These are phyloP conservation scores for Tricholoma matsutake DNA, from an alignment of 768 basidiomycete species.

Conservation along the genomic window DNA sequence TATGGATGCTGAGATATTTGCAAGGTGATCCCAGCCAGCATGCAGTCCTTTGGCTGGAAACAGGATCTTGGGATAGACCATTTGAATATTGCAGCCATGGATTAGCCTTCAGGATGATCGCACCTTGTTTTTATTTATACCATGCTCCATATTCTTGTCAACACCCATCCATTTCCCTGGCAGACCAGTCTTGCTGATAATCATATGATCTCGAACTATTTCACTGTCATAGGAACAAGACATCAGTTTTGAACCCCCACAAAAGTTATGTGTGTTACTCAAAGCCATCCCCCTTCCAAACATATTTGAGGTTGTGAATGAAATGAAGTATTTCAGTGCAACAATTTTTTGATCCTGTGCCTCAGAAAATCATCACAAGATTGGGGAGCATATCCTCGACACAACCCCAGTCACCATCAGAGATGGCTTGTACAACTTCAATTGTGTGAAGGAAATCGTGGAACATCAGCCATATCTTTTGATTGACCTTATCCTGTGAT, in stretches of 20 bases:
- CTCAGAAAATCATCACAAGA: neutral
- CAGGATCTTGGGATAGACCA: too few relatives aligned
- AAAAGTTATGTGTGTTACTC: neutral
- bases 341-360: neutral
- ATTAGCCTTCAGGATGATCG: too few relatives aligned
- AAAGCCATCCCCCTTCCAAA: neutral
- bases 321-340: neutral
- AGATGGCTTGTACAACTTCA: neutral
- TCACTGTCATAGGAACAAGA: neutral
- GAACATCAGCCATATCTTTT: neutral
- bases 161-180: neutral
- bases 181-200: neutral
- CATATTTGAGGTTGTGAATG: neutral
- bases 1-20: too few relatives aligned
- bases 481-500: neutral
- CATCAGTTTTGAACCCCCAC: neutral
- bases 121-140: neutral
- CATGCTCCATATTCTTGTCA: neutral
- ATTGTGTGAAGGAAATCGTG: neutral
- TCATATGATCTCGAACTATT: neutral
- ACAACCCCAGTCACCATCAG: neutral
- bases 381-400: neutral
- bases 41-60: too few relatives aligned
- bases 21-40: too few relatives aligned
- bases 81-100: too few relatives aligned